Evolutionary conservation across 805 yeast species (phyloP), one percentile per base, ranked within the genome.

Genomic region (Ogataea glucozyma): DNA sequence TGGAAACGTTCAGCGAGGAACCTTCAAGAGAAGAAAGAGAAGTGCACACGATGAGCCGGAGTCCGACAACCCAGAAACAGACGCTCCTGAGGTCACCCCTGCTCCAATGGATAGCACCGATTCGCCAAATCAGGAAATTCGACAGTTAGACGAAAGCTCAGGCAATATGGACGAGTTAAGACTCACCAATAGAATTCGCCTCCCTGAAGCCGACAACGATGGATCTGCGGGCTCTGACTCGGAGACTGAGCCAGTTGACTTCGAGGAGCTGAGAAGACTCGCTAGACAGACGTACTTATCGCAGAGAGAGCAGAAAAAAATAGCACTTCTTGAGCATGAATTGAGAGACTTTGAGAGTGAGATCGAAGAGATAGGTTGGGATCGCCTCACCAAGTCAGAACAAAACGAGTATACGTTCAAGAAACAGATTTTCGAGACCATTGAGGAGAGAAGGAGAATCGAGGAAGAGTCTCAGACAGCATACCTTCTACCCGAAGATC

Each of bases 401-500:
- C 73, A 67, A 36, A 60, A 69, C n/a, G 83, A 81, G 36, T 71
- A 76, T 38, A 61, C 61, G 16, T 63, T 72, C 46, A 81, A 82
- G 46, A 68, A 76, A 29, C 75, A 78, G 44, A 60, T 81, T 1
- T 57, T 78, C 10, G 60, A 66, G 1, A 57, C 78, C 22, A 68
- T 76, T 13, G 54, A 66, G 19, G 73, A 72, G 43, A 53, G 75
- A 21, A 55, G 61, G 48, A 67, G 64, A 4, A 61, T 65, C 7
- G 62, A 60, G 6, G 41, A 42, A 12, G 48, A 38, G 11, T 22
- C 41, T 11, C 31, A 41, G 5, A 52, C 50, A 3, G 62, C 69
- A 5, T 84, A 79, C 48, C 59, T 66, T 16, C 49, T 83, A 13
- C 88, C 86, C 2, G 78, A 75, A 26, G 88, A 80, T 38, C 75